Evolutionary conservation across 495 filamentous ascomycete genomes (phyloP), one percentile per base, ranked within the genome.

Genomic region (Halenospora varia): DNA sequence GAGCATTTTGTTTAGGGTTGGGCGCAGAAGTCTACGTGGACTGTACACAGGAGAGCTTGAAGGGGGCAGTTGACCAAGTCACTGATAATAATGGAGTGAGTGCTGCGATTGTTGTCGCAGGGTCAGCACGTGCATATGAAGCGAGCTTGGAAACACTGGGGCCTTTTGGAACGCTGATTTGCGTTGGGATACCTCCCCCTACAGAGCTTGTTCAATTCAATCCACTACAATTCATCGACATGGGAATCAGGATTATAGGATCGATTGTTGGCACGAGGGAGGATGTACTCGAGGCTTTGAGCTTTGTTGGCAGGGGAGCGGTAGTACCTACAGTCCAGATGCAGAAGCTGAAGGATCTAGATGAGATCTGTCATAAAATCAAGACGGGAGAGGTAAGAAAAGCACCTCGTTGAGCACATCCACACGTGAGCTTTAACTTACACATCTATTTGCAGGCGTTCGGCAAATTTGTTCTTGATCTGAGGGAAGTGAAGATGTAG

Each of bases 11-110:
- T 42, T 71, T 75, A 11, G 73, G 74, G 0, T 79, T 72, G 20
- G 87, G 87, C 0, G 86, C 85, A 1, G 86, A 89, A 66, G 74
- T 80, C 56, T 90, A 88, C 66, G 71, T 90, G 53, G 84, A 86
- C 56, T 71, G 88, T 11, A 71, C 78, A 46, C 76, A 77, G 59
- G 66, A 62, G 3, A 75, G 78, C 60, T 65, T 60, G 6, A 70
- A 67, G 0, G 26, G 11, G 0, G 70, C 83, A 18, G 68, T 75
- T 11, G 50, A 63, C n/a, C 73, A 80, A 44, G 61, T 81, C 10
- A 80, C 85, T 0, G 79, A 73, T 20, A 82, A 82, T 0, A 18
- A 46, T 2, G 87, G 87, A 3, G 86, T 82, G 1, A 75, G 80
- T 40, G 83, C 82, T 3, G 87, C 78, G 0, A 53, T 90, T 2